Evolutionary conservation across 768 basidiomycete genomes (phyloP), one percentile per base, ranked within the genome.

Genomic region (Scleroderma citrinum): DNA sequence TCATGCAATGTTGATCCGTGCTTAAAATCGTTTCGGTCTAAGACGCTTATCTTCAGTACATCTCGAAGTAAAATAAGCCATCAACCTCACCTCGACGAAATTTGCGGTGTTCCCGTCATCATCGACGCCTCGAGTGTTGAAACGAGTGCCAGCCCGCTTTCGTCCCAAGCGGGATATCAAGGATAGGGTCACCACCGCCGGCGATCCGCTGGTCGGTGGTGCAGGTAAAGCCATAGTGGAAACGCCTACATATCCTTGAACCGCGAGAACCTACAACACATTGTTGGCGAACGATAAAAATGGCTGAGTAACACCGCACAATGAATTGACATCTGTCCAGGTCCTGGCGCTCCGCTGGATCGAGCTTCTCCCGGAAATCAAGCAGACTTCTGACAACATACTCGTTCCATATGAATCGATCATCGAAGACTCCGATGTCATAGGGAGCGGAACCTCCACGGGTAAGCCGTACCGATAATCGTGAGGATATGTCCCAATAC

Each of bases 121-220:
- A 61, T 97, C 94, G 10, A 98, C 88, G 2, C 95, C 95, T 50
- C 95, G 80, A 12, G 93, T 93, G 64, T 96, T 97, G 72, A 98
- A 99, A 34, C 96, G 81, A 17, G 96, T 97, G 3, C 96, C 96
- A 21, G 96, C 94, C 55, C 95, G 78, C 69, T 92, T 94, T 85
- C 90, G 94, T 10, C 93, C 86, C 5, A 98, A 75, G 35, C 96
- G 76, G 12, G 88, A 92, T 44, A 97, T 86, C 49, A 99, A 69
- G 4, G 84, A 80, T 19, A 96, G 65, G 1, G 87, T 88, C 4
- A 81, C 87, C 50, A 89, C 73, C 17, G 76, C 75, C 7, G 85
- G 91, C 29, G 78, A 66, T n/a, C 82, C 85, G 65, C 81, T 77
- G 29, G 81, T 82, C 19, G 87, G 88, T 16, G 82, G 87, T 19